A percentile compares a stretch with the other conserved stretches of the same genome.
These are phyloP conservation scores for Ustilago esculenta DNA, from an alignment of 1,284 basidiomycete genomes.

Conservation along the genomic window DNA sequence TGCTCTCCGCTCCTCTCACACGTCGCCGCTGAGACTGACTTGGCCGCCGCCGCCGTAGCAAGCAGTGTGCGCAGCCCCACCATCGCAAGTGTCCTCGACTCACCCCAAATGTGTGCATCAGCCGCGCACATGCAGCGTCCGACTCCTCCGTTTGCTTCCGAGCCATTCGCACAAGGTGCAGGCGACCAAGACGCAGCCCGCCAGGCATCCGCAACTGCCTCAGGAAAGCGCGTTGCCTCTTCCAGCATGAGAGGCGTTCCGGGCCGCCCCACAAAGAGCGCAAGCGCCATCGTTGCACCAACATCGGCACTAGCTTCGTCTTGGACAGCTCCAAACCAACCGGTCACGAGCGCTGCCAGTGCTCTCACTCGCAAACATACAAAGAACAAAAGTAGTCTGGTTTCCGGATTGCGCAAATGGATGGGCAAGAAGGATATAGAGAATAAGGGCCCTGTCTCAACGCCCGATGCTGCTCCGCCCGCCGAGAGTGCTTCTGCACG, in stretches of 20 bases:
- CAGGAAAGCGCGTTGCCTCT: constrained; percentile 12
- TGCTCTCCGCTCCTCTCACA: background rate
- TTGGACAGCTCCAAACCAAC: background rate
- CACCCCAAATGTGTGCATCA: constrained; percentile 1
- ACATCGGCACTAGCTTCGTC: background rate
- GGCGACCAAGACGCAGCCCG: background rate
- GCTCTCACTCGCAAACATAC: constrained; percentile 24
- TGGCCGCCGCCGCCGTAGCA: background rate
- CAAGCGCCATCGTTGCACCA: background rate
- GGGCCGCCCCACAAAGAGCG: constrained; percentile 12
- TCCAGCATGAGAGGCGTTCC: constrained; percentile 27
- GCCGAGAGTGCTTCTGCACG: background rate
- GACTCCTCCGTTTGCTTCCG: background rate
- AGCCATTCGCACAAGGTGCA: constrained; percentile 1
- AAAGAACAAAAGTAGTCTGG: constrained; percentile 39
- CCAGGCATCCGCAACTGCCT: background rate
- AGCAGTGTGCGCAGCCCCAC: background rate
- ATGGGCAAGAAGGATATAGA: constrained; percentile 35
- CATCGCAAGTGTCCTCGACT: constrained; percentile 10
- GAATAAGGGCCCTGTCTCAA: background rate
- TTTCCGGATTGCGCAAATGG: constrained; percentile 36
- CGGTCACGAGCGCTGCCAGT: background rate
- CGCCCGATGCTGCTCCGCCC: background rate
- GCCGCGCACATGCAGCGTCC: background rate
- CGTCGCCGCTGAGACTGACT: background rate